Evolutionary conservation across 805 yeast genomes (phyloP), one percentile per base, ranked within the genome.

Genomic region (Candida tallmaniae): DNA sequence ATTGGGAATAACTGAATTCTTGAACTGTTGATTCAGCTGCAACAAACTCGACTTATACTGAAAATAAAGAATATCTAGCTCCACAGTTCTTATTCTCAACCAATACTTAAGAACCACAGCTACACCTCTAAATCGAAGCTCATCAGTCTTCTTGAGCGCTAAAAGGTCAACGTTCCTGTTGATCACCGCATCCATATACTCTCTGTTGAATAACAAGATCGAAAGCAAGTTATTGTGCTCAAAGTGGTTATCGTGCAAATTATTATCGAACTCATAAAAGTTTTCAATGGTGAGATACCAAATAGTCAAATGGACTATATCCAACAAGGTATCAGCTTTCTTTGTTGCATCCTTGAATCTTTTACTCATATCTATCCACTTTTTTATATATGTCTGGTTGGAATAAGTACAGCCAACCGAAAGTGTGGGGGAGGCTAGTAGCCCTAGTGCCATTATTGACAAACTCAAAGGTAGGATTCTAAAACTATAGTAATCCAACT

Each of bases 21-120:
- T 52, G 28, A 54, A 42, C 35, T 48, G 50, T 11, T 25, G 23
- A 22, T 48, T 45, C 9, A 58, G 50, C 14, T 50, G 39, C 26
- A 56, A 33, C 19, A 56, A 45, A 7, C 56, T 44, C 1, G 58
- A 59, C 29, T 52, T 51, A 24, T 46, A 45, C 35, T 55, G 63
- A 41, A 55, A 55, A 36, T 48, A 56, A 14, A 58, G 42, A 18
- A 40, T 43, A 20, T 51, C 56, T 17, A 55, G 31, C 32, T 54
- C 61, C n/a, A 52, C 39, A n/a, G 50, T 31, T 26, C 60, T 37
- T n/a, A 57, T 32, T 34, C 54, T 52, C n/a, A 52, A 40, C 62
- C 62, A 57, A 27, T 42, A 47, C 19, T 46, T 40, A 2, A 51
- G 44, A 5, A 52, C 34, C 7, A 49, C 9, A 16, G 36, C 41